These are phyloP conservation scores for Pseudogymnoascus pannorum DNA, from an alignment of 2,329 filamentous ascomycete species.

Conservation along the genomic window DNA sequence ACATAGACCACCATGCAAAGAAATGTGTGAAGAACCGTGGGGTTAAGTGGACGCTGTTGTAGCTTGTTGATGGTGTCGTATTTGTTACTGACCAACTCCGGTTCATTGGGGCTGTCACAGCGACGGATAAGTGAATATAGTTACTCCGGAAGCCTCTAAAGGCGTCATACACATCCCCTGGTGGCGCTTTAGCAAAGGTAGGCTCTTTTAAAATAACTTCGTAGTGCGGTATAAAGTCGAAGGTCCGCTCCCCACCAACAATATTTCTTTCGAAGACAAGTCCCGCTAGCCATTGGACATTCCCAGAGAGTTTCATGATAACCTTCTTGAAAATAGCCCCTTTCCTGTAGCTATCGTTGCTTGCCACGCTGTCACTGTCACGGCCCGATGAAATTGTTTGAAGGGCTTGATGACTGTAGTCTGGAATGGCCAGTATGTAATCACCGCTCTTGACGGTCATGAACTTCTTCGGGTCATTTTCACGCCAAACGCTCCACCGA, in stretches of 20 bases:
- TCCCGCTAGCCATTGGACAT: conserved; percentile 86
- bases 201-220: conserved; percentile 81
- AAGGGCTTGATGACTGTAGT: conserved; percentile 82
- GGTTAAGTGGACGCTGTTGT: conserved; percentile 92
- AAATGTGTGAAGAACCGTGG: conserved; percentile 98
- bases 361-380: conserved; percentile 50
- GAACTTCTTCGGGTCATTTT: conserved; percentile 83
- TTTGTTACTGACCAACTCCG: conserved; percentile 78
- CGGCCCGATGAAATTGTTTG: conserved; percentile 33
- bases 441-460: conserved; percentile 95
- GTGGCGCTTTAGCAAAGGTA: conserved; percentile 53
- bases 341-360: conserved; percentile 53
- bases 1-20: conserved; percentile 95
- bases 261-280: conserved; percentile 86
- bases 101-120: conserved; percentile 77
- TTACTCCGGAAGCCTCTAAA: conserved; percentile 94
- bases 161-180: conserved; percentile 71
- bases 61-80: conserved; percentile 72
- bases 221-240: conserved; percentile 88
- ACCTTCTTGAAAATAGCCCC: conserved; percentile 95
- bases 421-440: conserved; percentile 88
- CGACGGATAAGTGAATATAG: conserved; percentile 91
- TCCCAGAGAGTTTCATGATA: conserved; percentile 95
- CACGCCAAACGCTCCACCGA: conserved; percentile 73
- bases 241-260: conserved; percentile 64